Base-by-base conservation (phyloP, 257 asterid genomes). In the Solanum gracilifrons region DNA sequence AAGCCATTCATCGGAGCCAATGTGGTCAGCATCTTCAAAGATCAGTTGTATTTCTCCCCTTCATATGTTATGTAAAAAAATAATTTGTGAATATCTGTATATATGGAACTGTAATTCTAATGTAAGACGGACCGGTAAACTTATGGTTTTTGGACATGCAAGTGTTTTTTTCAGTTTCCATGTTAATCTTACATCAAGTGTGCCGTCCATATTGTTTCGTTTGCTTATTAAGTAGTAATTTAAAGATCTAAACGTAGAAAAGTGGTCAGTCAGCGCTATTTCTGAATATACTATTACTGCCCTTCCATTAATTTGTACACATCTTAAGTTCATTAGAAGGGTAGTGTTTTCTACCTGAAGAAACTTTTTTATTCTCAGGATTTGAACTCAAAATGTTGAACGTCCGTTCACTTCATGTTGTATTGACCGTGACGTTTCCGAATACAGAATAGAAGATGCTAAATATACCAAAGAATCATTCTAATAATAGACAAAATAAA, bases 41-140 rank as follows among this genome's bases (percentile, higher is more conserved):
- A 85, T 84, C 84, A 33, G 25, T 86, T 43, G 48, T 60, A 68
- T 21, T 76, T 41, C 43, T 18, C 7, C 31, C 18, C 88, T 76
- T 37, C 11, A 32, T 77, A 58, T 88, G 43, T 36, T 3, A 36
- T 71, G n/a, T 69, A 83, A 32, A 27, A 64, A 86, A 73, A 82
- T 39, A 87, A 69, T 62, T 64, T 92, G 93, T 92, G 91, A 85
- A 91, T 91, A 88, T 64, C 76, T 91, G 92, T 91, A 91, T 86
- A 37, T 89, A 91, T 84, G 25, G 36, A 71, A 73, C 29, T 73
- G 88, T 86, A 48, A 72, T 86, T 11, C 8, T 43, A 43, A n/a
- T 13, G 62, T 18, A 27, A 85, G 60, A 84, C 32, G 43, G 7
- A n/a, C 39, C 8, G 18, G 29, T 29, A 18, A 29, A 46, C 85